Conservation (phyloP, 495 filamentous ascomycete genomes). For the Aspergillus egyptiacus region DNA sequence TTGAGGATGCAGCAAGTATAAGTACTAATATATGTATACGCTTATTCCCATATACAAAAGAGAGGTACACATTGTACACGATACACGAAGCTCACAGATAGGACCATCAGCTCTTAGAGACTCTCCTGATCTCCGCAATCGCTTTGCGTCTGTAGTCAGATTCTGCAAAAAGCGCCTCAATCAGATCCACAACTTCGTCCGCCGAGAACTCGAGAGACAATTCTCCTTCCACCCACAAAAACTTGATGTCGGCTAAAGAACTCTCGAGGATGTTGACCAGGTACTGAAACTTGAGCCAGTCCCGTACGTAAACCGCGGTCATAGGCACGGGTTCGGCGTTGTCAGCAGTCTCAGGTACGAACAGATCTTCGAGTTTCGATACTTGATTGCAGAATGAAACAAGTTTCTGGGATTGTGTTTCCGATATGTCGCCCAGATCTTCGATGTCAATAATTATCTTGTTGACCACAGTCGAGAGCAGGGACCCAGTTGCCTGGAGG, state of each 20-base stretch:
- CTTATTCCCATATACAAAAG: no score
- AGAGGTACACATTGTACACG: conserved; percentile 1
- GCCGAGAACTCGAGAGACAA: conserved; percentile 73
- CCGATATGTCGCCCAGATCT: conserved; percentile 80
- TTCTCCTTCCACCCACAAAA: conserved; percentile 80
- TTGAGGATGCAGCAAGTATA: not conserved
- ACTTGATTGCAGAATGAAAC: conserved; percentile 66
- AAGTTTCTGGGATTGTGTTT: conserved; percentile 76
- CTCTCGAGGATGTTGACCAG: conserved; percentile 85
- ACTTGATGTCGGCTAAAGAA: conserved; percentile 81
- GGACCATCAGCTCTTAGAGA: conserved; percentile 17
- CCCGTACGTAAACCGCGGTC: conserved; percentile 70
- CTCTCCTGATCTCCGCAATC: conserved; percentile 67
- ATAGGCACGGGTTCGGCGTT: conserved; percentile 48
- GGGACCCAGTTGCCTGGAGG: conserved; percentile 75
- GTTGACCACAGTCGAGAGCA: conserved; percentile 71
- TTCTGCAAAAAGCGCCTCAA: conserved; percentile 86
- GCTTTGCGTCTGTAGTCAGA: conserved; percentile 69
- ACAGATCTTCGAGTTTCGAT: conserved; percentile 66
- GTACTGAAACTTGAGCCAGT: conserved; percentile 88
- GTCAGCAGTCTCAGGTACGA: conserved; percentile 50
- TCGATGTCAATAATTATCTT: conserved; percentile 82
- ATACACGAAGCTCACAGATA: conserved; percentile 4
- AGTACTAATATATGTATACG: not conserved
- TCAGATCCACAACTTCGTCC: conserved; percentile 83